phyloP scores from a whole-genome alignment of 305 asterid species.

The Ilex paraguariensis region DNA sequence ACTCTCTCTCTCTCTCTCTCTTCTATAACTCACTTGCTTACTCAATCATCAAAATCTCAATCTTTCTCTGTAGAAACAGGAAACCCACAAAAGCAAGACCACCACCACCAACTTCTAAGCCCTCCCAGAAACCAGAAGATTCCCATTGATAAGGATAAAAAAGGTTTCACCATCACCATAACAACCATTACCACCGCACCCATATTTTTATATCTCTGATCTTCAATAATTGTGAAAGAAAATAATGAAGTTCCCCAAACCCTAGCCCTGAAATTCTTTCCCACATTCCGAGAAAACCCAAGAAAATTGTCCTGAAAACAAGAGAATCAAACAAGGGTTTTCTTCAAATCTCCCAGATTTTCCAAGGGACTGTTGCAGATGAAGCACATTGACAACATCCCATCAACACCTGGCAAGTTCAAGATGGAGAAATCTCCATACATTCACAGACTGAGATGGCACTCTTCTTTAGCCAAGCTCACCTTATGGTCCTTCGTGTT shows the following conservation, averaged over 20 bases:
- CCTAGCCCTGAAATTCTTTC: constrained; percentile 1
- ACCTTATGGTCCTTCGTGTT: constrained; percentile 48
- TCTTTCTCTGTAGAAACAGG: constrained; percentile 9
- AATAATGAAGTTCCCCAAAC: constrained; percentile 1
- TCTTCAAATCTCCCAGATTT: constrained; percentile 19
- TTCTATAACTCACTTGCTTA: constrained; percentile 4
- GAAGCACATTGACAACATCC: constrained; percentile 47
- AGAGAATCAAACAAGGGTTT: constrained; percentile 14
- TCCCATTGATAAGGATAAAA: constrained; percentile 4
- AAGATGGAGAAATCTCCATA: constrained; percentile 68
- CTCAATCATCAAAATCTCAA: constrained; percentile 16
- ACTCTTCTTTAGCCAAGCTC: constrained; percentile 47
- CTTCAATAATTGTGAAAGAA: background rate
- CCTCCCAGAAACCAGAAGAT: constrained; percentile 27
- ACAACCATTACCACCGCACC: constrained; percentile 2
- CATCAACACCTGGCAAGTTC: constrained; percentile 54
- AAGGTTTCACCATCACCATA: constrained; percentile 3
- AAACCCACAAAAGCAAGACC: constrained; percentile 9
- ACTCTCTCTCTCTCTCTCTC: constrained; percentile 8
- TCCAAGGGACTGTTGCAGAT: constrained; percentile 21
- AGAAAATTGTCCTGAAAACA: background rate
- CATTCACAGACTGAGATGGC: constrained; percentile 28
- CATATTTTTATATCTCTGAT: constrained; percentile 3
- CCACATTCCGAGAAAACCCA: constrained; percentile 6
- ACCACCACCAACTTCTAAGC: constrained; percentile 16